Percentiles rank a stretch among this genome's conserved stretches.
phyloP scores from a whole-genome alignment of 2,329 filamentous ascomycete genomes.

The Scolecobasidium constrictum region DNA sequence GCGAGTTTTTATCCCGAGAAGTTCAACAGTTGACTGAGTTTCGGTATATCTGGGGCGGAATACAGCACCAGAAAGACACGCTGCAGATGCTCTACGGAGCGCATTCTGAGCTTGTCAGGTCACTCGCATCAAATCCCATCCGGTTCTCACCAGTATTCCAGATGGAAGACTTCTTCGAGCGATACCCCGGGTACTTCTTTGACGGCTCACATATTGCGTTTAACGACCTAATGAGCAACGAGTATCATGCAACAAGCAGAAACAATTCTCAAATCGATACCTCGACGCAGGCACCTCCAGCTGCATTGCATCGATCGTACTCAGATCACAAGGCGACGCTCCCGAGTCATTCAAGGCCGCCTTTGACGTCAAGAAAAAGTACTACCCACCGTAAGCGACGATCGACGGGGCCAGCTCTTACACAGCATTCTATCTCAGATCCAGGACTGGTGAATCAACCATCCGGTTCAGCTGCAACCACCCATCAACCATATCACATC shows the following conservation, averaged over 20 bases:
- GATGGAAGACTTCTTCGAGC: constrained; percentile 77
- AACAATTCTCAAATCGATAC: too few species aligned
- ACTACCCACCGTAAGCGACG: background rate
- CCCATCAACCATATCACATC: too few species aligned
- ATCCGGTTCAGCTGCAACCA: too few species aligned
- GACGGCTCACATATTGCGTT: constrained; percentile 67
- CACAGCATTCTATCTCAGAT: too few species aligned
- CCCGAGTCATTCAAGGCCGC: too few species aligned
- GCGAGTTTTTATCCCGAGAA: constrained; percentile 64
- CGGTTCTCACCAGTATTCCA: constrained; percentile 72
- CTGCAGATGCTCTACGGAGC: constrained; percentile 66
- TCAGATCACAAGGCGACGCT: too few species aligned
- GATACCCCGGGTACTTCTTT: constrained; percentile 62
- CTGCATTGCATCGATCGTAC: background rate
- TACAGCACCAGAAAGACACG: constrained; percentile 71
- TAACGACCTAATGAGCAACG: constrained; percentile 41
- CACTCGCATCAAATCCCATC: constrained; percentile 55
- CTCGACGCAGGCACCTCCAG: constrained; percentile 10
- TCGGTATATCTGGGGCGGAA: constrained; percentile 63
- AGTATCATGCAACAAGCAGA: constrained; percentile 10
- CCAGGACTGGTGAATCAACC: too few species aligned
- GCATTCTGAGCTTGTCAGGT: constrained; percentile 72
- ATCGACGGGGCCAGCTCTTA: too few species aligned
- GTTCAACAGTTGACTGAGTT: constrained; percentile 72
- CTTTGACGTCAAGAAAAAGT: too few species aligned